phyloP scores from a whole-genome alignment of 352 stramenopile species.

The Globisporangium megalacanthum region DNA sequence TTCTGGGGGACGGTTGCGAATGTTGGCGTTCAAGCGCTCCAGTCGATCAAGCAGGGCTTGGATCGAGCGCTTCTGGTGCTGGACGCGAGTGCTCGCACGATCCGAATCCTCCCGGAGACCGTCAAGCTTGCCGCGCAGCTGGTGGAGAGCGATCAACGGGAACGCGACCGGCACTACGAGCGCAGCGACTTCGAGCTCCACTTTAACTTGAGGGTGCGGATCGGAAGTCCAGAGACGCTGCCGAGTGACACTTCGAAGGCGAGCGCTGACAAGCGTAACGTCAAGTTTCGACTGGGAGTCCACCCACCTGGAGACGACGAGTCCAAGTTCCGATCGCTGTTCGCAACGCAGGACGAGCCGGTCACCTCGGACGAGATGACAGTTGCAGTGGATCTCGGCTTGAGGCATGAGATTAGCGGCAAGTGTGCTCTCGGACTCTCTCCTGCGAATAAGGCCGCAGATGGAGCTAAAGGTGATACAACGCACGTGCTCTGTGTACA shows the following conservation, averaged over 20 bases:
- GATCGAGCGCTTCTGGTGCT: slow-evolving; percentile 2
- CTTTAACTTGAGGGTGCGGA: slow-evolving; percentile 23
- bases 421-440: background rate
- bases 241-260: background rate
- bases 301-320: slow-evolving; percentile 16
- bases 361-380: slow-evolving; percentile 17
- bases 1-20: slow-evolving; percentile 33
- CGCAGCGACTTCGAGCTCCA: slow-evolving; percentile 29
- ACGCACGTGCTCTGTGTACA: background rate
- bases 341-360: slow-evolving; percentile 4
- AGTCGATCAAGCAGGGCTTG: slow-evolving; percentile 16
- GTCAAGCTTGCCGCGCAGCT: slow-evolving; percentile 6
- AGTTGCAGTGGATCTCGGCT: slow-evolving; percentile 23
- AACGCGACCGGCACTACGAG: slow-evolving; percentile 1
- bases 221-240: slow-evolving; percentile 12
- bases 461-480: background rate
- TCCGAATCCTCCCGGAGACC: slow-evolving; percentile 10
- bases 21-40: slow-evolving; percentile 13
- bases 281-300: slow-evolving; percentile 39
- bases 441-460: background rate
- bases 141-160: slow-evolving; percentile 1
- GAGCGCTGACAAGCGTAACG: slow-evolving; percentile 6
- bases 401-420: slow-evolving; percentile 32
- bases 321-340: background rate
- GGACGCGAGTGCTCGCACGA: slow-evolving; percentile 5